These are phyloP conservation scores for Phycomyces nitens DNA, from an alignment of 192 early-diverging fungal genomes.

Conservation along the genomic window DNA sequence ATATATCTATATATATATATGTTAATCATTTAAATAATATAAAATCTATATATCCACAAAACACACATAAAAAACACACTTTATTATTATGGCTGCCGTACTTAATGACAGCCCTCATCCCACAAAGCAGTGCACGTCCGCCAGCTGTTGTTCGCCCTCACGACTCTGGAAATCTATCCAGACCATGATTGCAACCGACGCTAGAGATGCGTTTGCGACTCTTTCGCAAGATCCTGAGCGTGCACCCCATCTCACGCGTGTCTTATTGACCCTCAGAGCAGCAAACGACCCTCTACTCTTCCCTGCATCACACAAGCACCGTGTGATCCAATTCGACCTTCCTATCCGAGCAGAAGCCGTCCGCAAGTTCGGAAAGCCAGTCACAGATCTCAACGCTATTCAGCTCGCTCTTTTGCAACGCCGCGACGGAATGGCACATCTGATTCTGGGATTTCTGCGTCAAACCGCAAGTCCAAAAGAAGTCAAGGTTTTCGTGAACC, in stretches of 20 bases:
- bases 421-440: constrained; percentile 4
- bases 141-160: constrained; percentile 25
- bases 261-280: constrained; percentile 15
- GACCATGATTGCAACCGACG: constrained; percentile 9
- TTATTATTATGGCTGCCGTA: constrained; percentile 11
- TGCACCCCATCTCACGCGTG: constrained; percentile 7
- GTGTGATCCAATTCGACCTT: constrained; percentile 7
- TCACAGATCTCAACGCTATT: constrained; percentile 21
- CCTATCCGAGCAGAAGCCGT: neutral
- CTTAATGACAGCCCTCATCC: constrained; percentile 13
- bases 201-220: constrained; percentile 6
- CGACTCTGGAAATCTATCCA: constrained; percentile 22
- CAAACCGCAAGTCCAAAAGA: constrained; percentile 7
- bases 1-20: too few species aligned
- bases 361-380: constrained; percentile 12
- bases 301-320: constrained; percentile 15
- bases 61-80: neutral
- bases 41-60: too few species aligned
- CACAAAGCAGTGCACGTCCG: constrained; percentile 23
- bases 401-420: constrained; percentile 18
- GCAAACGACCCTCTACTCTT: constrained; percentile 20
- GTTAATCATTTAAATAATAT: too few species aligned
- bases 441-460: constrained; percentile 3
- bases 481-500: constrained; percentile 1
- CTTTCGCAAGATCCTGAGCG: constrained; percentile 7